These are phyloP conservation scores for Capsicum baccatum DNA, from an alignment of 257 asterid genomes.

Conservation along the genomic window DNA sequence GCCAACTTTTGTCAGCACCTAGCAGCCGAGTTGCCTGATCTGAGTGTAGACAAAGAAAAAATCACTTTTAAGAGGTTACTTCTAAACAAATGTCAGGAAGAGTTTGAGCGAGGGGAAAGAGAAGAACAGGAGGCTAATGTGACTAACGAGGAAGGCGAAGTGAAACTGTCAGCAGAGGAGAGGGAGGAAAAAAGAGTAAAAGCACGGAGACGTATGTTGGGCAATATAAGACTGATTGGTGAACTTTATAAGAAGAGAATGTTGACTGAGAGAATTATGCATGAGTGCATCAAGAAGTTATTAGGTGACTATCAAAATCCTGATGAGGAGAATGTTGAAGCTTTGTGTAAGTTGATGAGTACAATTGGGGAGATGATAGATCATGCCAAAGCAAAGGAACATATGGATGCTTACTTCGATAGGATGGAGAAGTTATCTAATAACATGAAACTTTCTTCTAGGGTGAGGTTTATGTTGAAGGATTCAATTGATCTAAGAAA, in stretches of 20 bases:
- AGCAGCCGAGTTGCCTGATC: slow-evolving; percentile 75
- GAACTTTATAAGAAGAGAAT: slow-evolving; percentile 91
- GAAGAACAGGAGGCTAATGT: slow-evolving; percentile 90
- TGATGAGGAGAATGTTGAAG: slow-evolving; percentile 90
- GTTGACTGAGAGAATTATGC: slow-evolving; percentile 98
- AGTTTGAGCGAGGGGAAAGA: slow-evolving; percentile 90
- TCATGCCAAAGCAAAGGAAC: slow-evolving; percentile 74
- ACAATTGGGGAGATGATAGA: slow-evolving; percentile 96
- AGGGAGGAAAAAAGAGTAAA: slow-evolving; percentile 83
- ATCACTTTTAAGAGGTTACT: slow-evolving; percentile 90
- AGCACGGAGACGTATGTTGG: slow-evolving; percentile 83
- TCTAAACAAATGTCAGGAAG: slow-evolving; percentile 90
- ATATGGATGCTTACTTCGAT: slow-evolving; percentile 76
- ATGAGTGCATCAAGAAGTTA: slow-evolving; percentile 76
- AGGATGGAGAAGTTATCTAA: slow-evolving; percentile 68
- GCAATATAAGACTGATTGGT: slow-evolving; percentile 91
- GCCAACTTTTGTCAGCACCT: slow-evolving; percentile 87
- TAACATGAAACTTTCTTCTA: slow-evolving; percentile 78
- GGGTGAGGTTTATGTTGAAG: slow-evolving; percentile 93
- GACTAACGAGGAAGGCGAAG: slow-evolving; percentile 83
- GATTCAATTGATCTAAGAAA: slow-evolving; percentile 90
- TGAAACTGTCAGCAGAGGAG: slow-evolving; percentile 71
- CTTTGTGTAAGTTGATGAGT: slow-evolving; percentile 96
- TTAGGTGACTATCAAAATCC: slow-evolving; percentile 78
- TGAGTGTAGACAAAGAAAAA: slow-evolving; percentile 68